These are phyloP conservation scores for Camellia japonica DNA, from an alignment of 148 eudicot genomes.

Conservation along the genomic window DNA sequence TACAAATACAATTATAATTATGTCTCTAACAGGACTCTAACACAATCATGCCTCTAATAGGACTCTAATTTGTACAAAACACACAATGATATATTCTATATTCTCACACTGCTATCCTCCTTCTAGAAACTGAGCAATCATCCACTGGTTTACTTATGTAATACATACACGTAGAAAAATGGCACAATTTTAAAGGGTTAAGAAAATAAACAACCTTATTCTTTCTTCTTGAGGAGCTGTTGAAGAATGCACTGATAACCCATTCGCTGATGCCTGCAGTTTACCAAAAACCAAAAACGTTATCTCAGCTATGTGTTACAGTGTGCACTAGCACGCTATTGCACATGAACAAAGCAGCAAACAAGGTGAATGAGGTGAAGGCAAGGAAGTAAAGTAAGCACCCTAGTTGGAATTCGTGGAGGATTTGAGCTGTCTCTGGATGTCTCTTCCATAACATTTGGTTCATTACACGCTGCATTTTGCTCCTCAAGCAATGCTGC, in stretches of 20 bases:
- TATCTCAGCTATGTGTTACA: not conserved
- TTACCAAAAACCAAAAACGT: not conserved
- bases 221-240: constrained; percentile 40
- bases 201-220: constrained; percentile 34
- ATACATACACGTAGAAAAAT: not conserved
- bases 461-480: constrained; percentile 15
- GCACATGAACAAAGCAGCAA: not conserved
- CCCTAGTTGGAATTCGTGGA: constrained; percentile 50
- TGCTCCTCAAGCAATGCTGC: constrained; percentile 36
- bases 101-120: constrained; percentile 16
- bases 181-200: not conserved
- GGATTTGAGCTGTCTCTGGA: constrained; percentile 34
- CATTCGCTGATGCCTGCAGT: constrained; percentile 50
- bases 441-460: constrained; percentile 19
- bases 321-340: not conserved
- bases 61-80: too few relatives aligned
- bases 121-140: constrained; percentile 30
- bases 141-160: constrained; percentile 26
- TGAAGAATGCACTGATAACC: constrained; percentile 27
- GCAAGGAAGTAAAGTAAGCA: constrained; percentile 21
- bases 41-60: too few relatives aligned
- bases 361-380: not conserved
- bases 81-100: too few relatives aligned
- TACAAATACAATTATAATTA: too few relatives aligned
- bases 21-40: too few relatives aligned